phyloP scores from a whole-genome alignment of 495 filamentous ascomycete genomes.

The Penicillium dipodomyicola region DNA sequence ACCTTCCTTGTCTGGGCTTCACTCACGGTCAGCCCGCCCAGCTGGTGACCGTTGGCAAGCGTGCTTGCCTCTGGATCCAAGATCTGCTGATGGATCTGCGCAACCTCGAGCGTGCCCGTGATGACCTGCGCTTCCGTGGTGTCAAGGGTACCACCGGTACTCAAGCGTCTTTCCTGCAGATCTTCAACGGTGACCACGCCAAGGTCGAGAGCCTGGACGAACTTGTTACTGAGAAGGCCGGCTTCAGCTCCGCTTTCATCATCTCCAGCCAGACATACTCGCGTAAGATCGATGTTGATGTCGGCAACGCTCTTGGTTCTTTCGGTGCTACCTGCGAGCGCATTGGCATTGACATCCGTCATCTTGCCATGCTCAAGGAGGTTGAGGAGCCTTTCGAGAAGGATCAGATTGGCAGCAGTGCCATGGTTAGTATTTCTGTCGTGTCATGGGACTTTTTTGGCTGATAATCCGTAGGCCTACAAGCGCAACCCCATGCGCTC shows the following conservation, averaged over 20 bases:
- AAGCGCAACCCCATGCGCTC: slow-evolving; percentile 90
- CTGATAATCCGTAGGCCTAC: slow-evolving; percentile 61
- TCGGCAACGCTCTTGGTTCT: slow-evolving; percentile 75
- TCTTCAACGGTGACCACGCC: slow-evolving; percentile 74
- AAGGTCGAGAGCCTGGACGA: slow-evolving; percentile 75
- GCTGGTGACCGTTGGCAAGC: slow-evolving; percentile 76
- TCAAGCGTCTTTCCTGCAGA: slow-evolving; percentile 75
- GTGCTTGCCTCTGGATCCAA: slow-evolving; percentile 78
- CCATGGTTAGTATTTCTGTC: slow-evolving; percentile 40
- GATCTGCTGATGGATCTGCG: slow-evolving; percentile 85
- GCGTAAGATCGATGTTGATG: slow-evolving; percentile 78
- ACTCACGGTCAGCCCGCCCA: slow-evolving; percentile 84
- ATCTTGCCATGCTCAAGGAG: slow-evolving; percentile 76
- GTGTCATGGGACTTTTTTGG: slow-evolving; percentile 1
- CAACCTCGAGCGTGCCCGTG: slow-evolving; percentile 71
- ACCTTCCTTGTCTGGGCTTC: slow-evolving; percentile 62
- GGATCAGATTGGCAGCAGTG: slow-evolving; percentile 52
- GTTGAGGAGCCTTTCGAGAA: slow-evolving; percentile 92
- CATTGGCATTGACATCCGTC: slow-evolving; percentile 72
- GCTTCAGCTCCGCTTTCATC: slow-evolving; percentile 69
- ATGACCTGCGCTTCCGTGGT: slow-evolving; percentile 79
- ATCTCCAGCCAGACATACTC: slow-evolving; percentile 82
- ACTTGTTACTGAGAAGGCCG: slow-evolving; percentile 79
- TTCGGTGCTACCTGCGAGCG: slow-evolving; percentile 81
- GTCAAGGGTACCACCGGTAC: slow-evolving; percentile 78